These are phyloP conservation scores for Pugionium dolabratum DNA, from an alignment of 345 rosid genomes.

Conservation along the genomic window DNA sequence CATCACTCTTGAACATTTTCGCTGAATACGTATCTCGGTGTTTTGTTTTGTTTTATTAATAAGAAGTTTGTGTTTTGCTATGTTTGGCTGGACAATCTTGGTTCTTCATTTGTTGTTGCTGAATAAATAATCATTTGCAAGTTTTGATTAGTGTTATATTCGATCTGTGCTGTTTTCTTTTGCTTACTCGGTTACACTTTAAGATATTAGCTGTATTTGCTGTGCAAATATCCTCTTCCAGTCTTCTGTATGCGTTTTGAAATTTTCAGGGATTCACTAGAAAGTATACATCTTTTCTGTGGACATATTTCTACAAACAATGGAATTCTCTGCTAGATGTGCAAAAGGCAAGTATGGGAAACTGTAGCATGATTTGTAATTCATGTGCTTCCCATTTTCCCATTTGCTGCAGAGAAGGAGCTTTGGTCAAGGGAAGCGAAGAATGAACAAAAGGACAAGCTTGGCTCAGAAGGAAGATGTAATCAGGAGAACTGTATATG, in stretches of 20 bases:
- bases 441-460: slow-evolving; percentile 77
- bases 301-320: slow-evolving; percentile 6
- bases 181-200: not conserved
- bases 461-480: slow-evolving; percentile 90
- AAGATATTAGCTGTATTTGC: slow-evolving; percentile 2
- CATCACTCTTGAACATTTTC: not conserved
- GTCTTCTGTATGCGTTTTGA: not conserved
- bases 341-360: slow-evolving; percentile 9
- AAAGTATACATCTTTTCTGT: slow-evolving; percentile 9
- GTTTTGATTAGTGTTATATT: slow-evolving; percentile 11
- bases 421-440: slow-evolving; percentile 70
- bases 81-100: slow-evolving; percentile 12
- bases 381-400: slow-evolving; percentile 17
- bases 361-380: slow-evolving; percentile 6
- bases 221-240: not conserved
- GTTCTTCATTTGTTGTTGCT: slow-evolving; percentile 8
- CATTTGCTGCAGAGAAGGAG: slow-evolving; percentile 62
- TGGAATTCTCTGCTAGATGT: slow-evolving; percentile 9
- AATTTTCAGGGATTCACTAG: not conserved
- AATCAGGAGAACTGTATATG: slow-evolving; percentile 57
- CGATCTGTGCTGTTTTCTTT: not conserved
- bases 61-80: slow-evolving; percentile 14
- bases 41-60: not conserved
- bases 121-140: not conserved
- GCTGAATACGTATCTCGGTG: slow-evolving; percentile 21